Base-by-base conservation (phyloP, 257 asterid species). In the Sherardia arvensis region DNA sequence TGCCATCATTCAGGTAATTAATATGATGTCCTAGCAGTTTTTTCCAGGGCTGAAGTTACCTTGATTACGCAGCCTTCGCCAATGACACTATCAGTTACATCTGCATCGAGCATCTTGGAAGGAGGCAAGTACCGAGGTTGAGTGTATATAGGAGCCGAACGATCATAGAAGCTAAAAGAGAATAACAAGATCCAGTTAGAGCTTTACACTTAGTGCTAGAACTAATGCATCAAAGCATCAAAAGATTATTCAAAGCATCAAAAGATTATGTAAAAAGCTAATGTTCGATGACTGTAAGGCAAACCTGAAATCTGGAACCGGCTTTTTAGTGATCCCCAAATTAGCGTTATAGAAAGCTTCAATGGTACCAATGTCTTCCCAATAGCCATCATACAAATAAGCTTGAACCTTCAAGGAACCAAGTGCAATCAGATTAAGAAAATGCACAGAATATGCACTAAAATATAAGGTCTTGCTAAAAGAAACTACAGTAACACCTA, bases 301-400 rank as follows among this genome's bases (percentile, higher is more conserved):
- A 34, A 45, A 88, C 98, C 95, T 91, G 76, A 91, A 91, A 78
- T 91, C 98, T 61, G 98, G 98, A 55, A 91, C 78, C 17, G 98
- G 98, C 75, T 88, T 91, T 62, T 91, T 91, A 5, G 96, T 91
- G 69, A 91, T 88, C 54, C 98, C 96, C 45, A 91, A 77, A 79
- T 91, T 91, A 60, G 98, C 98, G 74, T 91, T 91, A 74, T 91
- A 91, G 78, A 91, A 91, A 69, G 98, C 98, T 80, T 91, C 98
- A 72, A 91, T 91, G 18, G 98, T 91, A 67, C 98, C 98, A 74
- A 91, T 91, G 74, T 91, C 98, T 79, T 91, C 98, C 98, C 96
- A 91, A 80, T 91, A 91, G 70, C 98, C 98, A 71, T 91, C 96
- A 73, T 79, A 91, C 72, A 91, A 76, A 79, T 91, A 84, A 59